phyloP scores from a whole-genome alignment of 768 basidiomycete species.

The Mycena capillaripes region DNA sequence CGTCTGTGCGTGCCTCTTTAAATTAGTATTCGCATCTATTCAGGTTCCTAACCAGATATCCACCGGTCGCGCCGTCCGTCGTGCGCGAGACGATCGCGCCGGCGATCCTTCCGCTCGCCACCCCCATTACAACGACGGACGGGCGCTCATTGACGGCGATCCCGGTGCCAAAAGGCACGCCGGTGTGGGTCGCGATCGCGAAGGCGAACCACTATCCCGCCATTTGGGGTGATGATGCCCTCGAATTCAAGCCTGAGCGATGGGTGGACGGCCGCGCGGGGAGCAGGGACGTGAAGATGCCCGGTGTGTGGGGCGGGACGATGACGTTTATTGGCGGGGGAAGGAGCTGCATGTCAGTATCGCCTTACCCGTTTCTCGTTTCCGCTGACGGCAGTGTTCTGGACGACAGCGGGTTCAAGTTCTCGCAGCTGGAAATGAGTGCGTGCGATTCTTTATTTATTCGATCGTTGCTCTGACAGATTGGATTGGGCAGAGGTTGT shows the following conservation, averaged over 20 bases:
- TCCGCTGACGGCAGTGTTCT: no score
- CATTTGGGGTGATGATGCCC: slow-evolving; percentile 62
- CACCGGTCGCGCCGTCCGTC: neutral
- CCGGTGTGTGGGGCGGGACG: slow-evolving; percentile 54
- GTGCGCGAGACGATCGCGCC: slow-evolving; percentile 1
- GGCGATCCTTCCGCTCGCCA: slow-evolving; percentile 55
- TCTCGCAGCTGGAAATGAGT: slow-evolving; percentile 70
- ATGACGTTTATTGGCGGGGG: slow-evolving; percentile 62
- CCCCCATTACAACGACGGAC: slow-evolving; percentile 52
- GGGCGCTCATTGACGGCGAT: slow-evolving; percentile 54
- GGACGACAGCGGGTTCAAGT: slow-evolving; percentile 61
- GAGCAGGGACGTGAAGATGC: slow-evolving; percentile 42
- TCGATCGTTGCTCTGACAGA: no score
- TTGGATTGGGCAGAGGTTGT: neutral
- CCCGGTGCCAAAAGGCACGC: slow-evolving; percentile 54
- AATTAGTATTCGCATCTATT: neutral
- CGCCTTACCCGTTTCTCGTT: no score
- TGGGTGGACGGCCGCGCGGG: slow-evolving; percentile 56
- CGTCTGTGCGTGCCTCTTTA: slow-evolving; percentile 23
- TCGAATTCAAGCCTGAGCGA: slow-evolving; percentile 67
- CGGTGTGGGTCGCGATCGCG: slow-evolving; percentile 53
- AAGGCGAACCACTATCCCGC: slow-evolving; percentile 55
- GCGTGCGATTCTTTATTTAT: slow-evolving; percentile 28
- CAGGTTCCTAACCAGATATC: neutral
- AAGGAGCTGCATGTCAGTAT: slow-evolving; percentile 60